Base-by-base conservation (phyloP, 139 green algal genomes). In the Coccomyxa sp. region DNA sequence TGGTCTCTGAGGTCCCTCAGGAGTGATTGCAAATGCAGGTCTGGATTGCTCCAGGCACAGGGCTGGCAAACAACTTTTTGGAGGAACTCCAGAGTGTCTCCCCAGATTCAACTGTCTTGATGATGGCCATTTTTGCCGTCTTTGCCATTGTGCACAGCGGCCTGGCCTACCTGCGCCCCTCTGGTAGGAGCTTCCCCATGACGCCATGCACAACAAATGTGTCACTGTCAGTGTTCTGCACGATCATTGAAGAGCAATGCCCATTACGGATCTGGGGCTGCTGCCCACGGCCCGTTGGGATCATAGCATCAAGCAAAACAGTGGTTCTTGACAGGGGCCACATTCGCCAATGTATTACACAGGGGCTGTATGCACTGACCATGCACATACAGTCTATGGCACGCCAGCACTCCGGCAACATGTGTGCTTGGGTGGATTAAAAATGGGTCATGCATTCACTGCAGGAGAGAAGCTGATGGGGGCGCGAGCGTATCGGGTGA, bases 71-170 rank as follows among this genome's bases (percentile, higher is more conserved):
- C 1, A 86, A 94, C 66, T 98, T 93, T 82, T 32, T 98, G 3
- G 79, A 83, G 0, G 13, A 79, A 0, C 13, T 98, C 0, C 83
- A 95, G 32, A 82, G 57, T 0, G 67, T 93, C 0, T 89, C 86
- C 0, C 76, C 82, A 58, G 93, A 90, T 86, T 86, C 90, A 30
- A 88, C 96, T 81, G 88, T 89, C 30, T 90, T 92, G 13, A 98
- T 99, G 27, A 14, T 97, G 12, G 67, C 88, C 1, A 94, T 99
- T 31, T 90, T 99, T 28, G 74, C 85, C 12, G 75, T 98, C 0
- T 99, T 99, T 91, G 96, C 91, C 0, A 16, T 97, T 0, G 90
- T 89, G 0, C 96, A 99, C 92, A 97, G 91, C 79, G 96, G 96
- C 15, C 82, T 98, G 31, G 96, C 96, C 1, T 96, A 88, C 13